phyloP scores from a whole-genome alignment of 352 stramenopile species.

The Pythium sukuiense region DNA sequence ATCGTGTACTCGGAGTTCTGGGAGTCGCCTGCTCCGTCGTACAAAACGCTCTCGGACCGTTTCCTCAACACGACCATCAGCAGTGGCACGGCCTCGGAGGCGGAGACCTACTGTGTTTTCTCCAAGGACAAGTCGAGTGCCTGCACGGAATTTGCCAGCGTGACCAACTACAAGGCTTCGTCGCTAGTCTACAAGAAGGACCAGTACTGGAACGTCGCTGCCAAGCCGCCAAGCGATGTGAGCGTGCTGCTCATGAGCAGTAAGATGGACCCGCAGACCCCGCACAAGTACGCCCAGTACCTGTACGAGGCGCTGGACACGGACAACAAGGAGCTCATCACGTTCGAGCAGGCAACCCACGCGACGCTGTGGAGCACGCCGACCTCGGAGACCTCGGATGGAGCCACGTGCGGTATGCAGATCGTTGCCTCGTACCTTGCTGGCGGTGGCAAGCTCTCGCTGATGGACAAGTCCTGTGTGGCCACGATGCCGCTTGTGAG shows the following conservation, averaged over 20 bases:
- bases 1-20: constrained; percentile 34
- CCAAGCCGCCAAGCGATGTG: constrained; percentile 24
- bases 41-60: too few relatives aligned
- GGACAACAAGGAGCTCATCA: constrained; percentile 33
- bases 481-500: not conserved
- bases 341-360: constrained; percentile 41
- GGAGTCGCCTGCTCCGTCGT: constrained; percentile 22
- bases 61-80: too few relatives aligned
- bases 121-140: constrained; percentile 38
- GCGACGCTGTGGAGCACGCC: constrained; percentile 24
- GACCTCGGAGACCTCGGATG: constrained; percentile 15
- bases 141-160: constrained; percentile 35
- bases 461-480: not conserved
- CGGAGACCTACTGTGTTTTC: constrained; percentile 58
- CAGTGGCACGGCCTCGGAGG: not conserved
- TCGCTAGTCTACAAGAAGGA: constrained; percentile 30
- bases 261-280: constrained; percentile 36
- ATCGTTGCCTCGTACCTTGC: constrained; percentile 36
- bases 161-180: constrained; percentile 20
- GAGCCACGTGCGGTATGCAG: constrained; percentile 30
- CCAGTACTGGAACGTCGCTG: constrained; percentile 31
- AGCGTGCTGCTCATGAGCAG: constrained; percentile 37
- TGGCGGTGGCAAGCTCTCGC: constrained; percentile 16
- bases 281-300: constrained; percentile 30
- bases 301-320: constrained; percentile 25